phyloP scores from a whole-genome alignment of 2,329 filamentous ascomycete genomes.

The Peltaster fructicola region DNA sequence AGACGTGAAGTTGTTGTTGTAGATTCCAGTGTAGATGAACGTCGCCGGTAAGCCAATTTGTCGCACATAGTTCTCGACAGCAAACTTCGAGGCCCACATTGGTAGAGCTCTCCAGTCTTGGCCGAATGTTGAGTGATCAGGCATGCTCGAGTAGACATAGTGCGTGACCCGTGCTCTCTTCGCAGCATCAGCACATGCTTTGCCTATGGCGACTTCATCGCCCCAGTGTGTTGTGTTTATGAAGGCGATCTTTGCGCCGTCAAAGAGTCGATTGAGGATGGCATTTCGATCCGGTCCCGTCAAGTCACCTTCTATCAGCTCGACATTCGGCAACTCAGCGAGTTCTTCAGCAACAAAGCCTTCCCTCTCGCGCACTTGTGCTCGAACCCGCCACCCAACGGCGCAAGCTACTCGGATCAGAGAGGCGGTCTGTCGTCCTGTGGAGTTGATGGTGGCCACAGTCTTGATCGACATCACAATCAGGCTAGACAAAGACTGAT shows the following conservation, averaged over 20 bases:
- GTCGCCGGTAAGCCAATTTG: conserved; percentile 70
- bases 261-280: conserved; percentile 35
- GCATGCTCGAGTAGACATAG: conserved; percentile 95
- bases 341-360: conserved; percentile 82
- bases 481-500: no score
- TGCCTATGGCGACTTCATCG: conserved; percentile 79
- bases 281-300: conserved; percentile 14
- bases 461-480: conserved; percentile 41
- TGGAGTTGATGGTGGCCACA: conserved; percentile 88
- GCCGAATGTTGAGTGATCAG: conserved; percentile 71
- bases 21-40: conserved; percentile 91
- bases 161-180: conserved; percentile 72
- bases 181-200: conserved; percentile 74
- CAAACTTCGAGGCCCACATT: conserved; percentile 82
- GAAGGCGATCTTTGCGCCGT: conserved; percentile 73
- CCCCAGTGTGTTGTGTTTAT: conserved; percentile 97
- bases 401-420: conserved; percentile 87
- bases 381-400: conserved; percentile 82
- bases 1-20: conserved; percentile 98
- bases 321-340: conserved; percentile 63
- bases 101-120: conserved; percentile 65
- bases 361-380: conserved; percentile 74
- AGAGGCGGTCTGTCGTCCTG: conserved; percentile 86
- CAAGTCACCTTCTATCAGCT: conserved; percentile 52
- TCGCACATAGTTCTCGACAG: conserved; percentile 78